Base-by-base conservation (phyloP, 495 filamentous ascomycete species). In the Penicillium riverlandense region DNA sequence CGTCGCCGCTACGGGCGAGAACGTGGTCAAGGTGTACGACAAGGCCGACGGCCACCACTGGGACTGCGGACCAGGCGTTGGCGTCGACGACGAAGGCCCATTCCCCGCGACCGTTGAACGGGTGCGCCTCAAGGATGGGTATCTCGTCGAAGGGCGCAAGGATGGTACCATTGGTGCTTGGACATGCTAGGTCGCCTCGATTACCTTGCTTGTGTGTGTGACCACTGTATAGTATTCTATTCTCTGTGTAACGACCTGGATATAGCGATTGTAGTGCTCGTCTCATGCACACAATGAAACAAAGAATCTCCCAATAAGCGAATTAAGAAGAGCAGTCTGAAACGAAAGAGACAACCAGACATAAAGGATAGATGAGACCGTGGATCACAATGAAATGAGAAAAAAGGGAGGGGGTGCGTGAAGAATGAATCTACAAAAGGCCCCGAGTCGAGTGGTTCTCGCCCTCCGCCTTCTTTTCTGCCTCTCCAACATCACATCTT, bases 1-100 rank as follows among this genome's bases (percentile, higher is more conserved):
- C 48, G 90, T 91, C 7, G 80, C 88, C 36, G 90, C 92, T 4
- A 89, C 88, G 0, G 86, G 90, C 37, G 91, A 97, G 62, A 83
- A 84, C 53, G 88, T 96, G 27, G 88, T 89, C 48, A 99, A 99
- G 67, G 84, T 97, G 38, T 97, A 97, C 63, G 92, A 99, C 67
- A 97, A 97, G 76, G 83, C 85, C 4, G 92, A 99, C 54, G 90
- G 88, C 9, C 70, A 86, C 45, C 94, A 96, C 61, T 97, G 92
- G 92, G 90, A 97, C 61, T 99, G 92, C 62, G 92, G 92, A 13
- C 82, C 88, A 0, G 89, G 88, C 29, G 79, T 84, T 31, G 73
- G 70, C 8, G 75, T 75, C 27, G 78, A 78, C 15, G 86, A 86
- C 14, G 56, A 73, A 11, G 81, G 71, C 8, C 78, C 74, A 40